Evolutionary conservation across 495 filamentous ascomycete species (phyloP).

Genomic region (Penicillium atrosanguineum): DNA sequence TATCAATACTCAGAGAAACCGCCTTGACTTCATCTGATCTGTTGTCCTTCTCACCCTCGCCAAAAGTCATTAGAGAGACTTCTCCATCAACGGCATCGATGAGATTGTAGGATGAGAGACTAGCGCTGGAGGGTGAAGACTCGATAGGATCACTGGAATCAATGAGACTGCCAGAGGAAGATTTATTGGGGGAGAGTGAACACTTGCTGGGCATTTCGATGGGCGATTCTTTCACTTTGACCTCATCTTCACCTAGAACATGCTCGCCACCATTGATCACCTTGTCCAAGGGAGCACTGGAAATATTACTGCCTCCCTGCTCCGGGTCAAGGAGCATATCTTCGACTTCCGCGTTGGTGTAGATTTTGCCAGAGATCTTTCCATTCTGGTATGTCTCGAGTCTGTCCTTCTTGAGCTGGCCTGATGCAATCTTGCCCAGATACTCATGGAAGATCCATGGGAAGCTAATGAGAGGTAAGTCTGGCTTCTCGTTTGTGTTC

Average conservation of each 20-base stretch:
- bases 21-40: background rate
- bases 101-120: background rate
- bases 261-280: no score
- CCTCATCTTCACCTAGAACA: background rate
- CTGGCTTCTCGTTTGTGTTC: background rate
- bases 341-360: slow-evolving; percentile 7
- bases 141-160: background rate
- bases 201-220: background rate
- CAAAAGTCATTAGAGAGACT: background rate
- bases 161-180: background rate
- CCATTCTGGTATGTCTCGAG: background rate
- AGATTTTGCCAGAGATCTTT: slow-evolving; percentile 1
- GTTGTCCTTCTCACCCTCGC: background rate
- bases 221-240: background rate
- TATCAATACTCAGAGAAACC: no score
- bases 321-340: background rate
- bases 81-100: background rate
- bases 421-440: slow-evolving; percentile 68
- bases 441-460: slow-evolving; percentile 82
- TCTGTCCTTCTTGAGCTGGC: slow-evolving; percentile 18
- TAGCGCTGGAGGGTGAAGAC: background rate
- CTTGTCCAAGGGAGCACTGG: background rate
- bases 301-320: background rate
- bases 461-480: slow-evolving; percentile 82
- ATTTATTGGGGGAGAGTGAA: background rate